Base-by-base conservation (phyloP, 176 grass and related monocot species). In the Carex cristatella region DNA sequence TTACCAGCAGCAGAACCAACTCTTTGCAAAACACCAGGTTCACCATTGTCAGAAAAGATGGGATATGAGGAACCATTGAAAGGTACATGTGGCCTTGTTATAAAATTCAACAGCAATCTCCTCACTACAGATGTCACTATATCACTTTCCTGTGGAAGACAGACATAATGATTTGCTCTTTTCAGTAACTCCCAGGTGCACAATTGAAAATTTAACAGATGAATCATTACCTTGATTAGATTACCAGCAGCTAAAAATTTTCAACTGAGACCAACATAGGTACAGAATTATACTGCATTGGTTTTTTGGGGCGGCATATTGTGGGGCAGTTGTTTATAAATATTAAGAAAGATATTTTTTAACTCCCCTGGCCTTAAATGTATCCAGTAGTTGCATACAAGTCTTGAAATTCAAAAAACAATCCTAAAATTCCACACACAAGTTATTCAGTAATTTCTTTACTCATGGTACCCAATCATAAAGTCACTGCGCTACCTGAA, bases 1-100 rank as follows among this genome's bases (percentile, higher is more conserved):
- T 86, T 95, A 99, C 96, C 96, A 89, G 96, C 96, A 68, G 81
- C 96, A 88, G 96, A 94, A 53, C 96, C 93, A 79, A 99, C 96
- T 82, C 90, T 88, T 86, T 91, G 96, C 65, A 99, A 86, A 88
- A 99, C 96, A 65, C 96, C 93, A 86, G 87, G 80, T 54, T 90
- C 87, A 76, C 70, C 85, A 82, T 93, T 89, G 84, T 95, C 93
- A 84, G 93, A 88, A 79, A 90, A 91, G 65, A 91, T 81, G 63
- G 95, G 85, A 83, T 95, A 83, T 2, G 88, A 71, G 68, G 80
- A 87, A 75, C 40, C 86, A 87, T 93, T 93, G 75, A 86, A 87
- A 86, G 91, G 89, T 85, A 94, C 83, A 4, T 44, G 89, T 84
- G 96, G 93, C 13, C 86, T 86, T 54, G 70, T 88, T 88, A 99